phyloP scores from a whole-genome alignment of 495 filamentous ascomycete genomes.

The Lasiosphaeriaceae sp. region DNA sequence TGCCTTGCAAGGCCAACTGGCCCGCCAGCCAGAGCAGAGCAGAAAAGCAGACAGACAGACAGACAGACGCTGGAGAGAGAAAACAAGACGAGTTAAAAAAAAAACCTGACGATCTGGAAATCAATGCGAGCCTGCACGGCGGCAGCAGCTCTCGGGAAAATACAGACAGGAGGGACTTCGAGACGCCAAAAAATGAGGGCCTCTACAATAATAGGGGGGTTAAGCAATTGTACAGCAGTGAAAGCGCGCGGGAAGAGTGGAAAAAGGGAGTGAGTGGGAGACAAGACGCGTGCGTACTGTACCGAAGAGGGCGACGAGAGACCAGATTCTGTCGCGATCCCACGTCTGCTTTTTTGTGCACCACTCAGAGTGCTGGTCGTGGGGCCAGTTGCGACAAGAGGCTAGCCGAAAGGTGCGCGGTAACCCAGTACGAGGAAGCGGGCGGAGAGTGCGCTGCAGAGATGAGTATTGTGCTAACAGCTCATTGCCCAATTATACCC shows the following conservation, averaged over 20 bases:
- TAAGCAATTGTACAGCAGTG: slow-evolving; percentile 1
- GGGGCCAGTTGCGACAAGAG: slow-evolving; percentile 16
- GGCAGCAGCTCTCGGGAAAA: background rate
- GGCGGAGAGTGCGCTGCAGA: background rate
- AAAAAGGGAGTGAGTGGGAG: background rate
- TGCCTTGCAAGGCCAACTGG: background rate
- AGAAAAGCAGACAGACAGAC: too few relatives aligned
- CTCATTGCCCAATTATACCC: background rate
- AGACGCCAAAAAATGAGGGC: background rate
- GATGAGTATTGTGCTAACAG: slow-evolving; percentile 17
- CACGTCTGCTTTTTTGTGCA: background rate
- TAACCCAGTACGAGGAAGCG: slow-evolving; percentile 15
- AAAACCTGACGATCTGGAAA: background rate
- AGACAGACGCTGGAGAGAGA: too few relatives aligned
- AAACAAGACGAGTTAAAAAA: background rate
- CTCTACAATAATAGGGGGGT: background rate
- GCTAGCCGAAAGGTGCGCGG: slow-evolving; percentile 23
- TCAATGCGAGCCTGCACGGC: background rate
- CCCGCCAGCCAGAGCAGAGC: too few relatives aligned
- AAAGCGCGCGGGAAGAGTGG: slow-evolving; percentile 10
- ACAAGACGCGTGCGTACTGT: slow-evolving; percentile 31
- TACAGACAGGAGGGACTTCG: background rate
- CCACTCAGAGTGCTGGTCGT: slow-evolving; percentile 11
- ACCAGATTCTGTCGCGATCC: slow-evolving; percentile 12
- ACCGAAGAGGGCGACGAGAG: slow-evolving; percentile 12